phyloP scores from a whole-genome alignment of 768 basidiomycete genomes.

The Boletus coccyginus region DNA sequence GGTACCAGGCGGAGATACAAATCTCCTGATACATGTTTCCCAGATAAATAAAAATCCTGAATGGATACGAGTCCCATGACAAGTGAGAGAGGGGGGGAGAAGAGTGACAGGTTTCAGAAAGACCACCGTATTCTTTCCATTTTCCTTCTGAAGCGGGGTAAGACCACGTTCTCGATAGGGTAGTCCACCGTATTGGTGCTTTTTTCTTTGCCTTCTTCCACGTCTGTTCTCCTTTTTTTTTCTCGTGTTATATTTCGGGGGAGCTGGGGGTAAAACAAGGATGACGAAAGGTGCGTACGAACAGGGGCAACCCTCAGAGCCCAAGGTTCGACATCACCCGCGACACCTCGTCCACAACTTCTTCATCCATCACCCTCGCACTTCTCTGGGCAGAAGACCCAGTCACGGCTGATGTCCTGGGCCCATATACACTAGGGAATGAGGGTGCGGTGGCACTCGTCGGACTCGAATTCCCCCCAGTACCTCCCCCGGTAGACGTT shows the following conservation, averaged over 20 bases:
- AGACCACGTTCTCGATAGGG: constrained; percentile 19
- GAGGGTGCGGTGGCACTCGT: constrained; percentile 73
- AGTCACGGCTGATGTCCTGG: constrained; percentile 48
- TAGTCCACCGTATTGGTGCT: constrained; percentile 15
- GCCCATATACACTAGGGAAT: constrained; percentile 84
- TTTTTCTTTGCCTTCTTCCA: constrained; percentile 5
- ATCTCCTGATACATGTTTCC: constrained; percentile 29
- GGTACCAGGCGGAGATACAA: constrained; percentile 23
- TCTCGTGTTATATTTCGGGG: constrained; percentile 3
- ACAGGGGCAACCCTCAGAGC: constrained; percentile 36
- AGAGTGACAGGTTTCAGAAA: constrained; percentile 20
- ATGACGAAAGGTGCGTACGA: constrained; percentile 11
- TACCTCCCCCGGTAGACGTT: constrained; percentile 68
- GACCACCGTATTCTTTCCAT: constrained; percentile 14
- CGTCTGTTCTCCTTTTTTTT: constrained; percentile 1
- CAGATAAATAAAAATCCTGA: constrained; percentile 35
- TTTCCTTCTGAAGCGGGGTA: constrained; percentile 20
- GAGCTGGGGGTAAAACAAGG: constrained; percentile 7
- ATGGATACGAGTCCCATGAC: constrained; percentile 29
- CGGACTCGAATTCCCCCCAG: constrained; percentile 77
- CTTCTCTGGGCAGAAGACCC: constrained; percentile 44
- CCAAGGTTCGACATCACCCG: constrained; percentile 77
- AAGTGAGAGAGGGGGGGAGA: constrained; percentile 19
- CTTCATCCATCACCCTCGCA: constrained; percentile 46
- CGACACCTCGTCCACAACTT: constrained; percentile 66